phyloP scores from a whole-genome alignment of 768 basidiomycete species.

The Neoboletus subvelutipes region DNA sequence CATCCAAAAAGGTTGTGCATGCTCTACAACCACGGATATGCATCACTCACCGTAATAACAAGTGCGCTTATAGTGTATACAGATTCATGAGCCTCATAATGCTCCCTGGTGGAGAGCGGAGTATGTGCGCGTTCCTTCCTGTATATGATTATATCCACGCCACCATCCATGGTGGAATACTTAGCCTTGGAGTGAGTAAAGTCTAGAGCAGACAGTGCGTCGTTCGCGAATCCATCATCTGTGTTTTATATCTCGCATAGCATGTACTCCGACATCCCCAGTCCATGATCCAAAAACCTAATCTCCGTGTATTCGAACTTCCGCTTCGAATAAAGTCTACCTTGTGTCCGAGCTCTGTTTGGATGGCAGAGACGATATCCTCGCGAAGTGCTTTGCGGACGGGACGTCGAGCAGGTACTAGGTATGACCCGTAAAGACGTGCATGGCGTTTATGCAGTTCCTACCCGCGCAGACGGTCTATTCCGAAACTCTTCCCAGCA shows the following conservation, averaged over 20 bases:
- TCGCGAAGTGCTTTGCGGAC: too few species aligned
- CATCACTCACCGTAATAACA: too few species aligned
- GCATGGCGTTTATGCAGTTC: too few species aligned
- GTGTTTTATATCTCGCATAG: constrained; percentile 1
- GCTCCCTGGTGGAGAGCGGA: constrained; percentile 85
- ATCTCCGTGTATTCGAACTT: too few species aligned
- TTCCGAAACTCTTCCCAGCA: too few species aligned
- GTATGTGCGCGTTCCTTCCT: constrained; percentile 71
- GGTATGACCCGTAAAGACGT: too few species aligned
- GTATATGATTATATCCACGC: constrained; percentile 34
- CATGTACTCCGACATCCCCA: constrained; percentile 23
- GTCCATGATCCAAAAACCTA: constrained; percentile 7
- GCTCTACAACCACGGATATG: constrained; percentile 45
- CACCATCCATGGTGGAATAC: constrained; percentile 17
- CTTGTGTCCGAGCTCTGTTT: too few species aligned
- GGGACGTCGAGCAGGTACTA: too few species aligned
- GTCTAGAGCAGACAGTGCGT: constrained; percentile 9
- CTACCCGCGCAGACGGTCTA: too few species aligned
- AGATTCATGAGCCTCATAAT: constrained; percentile 95
- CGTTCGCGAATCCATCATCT: neutral
- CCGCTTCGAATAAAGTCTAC: too few species aligned
- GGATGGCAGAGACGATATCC: too few species aligned
- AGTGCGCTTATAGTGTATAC: constrained; percentile 1
- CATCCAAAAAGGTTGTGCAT: constrained; percentile 80
- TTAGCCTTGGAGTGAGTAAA: constrained; percentile 12